Evolutionary conservation across 2,329 filamentous ascomycete species (phyloP).

Genomic region (Aspergillus nomiae): DNA sequence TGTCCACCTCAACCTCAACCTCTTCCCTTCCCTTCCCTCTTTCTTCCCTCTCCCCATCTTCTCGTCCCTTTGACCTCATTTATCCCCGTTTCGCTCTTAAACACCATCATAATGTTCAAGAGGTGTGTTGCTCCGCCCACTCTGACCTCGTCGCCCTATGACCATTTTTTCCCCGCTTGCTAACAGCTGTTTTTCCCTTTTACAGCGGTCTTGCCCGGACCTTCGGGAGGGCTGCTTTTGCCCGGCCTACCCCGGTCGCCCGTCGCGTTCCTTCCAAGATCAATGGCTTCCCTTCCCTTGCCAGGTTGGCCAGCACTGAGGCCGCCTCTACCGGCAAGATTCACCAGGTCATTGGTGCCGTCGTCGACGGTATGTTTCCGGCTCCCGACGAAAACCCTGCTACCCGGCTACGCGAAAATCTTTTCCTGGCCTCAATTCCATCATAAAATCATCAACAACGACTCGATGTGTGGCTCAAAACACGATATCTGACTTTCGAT

Average conservation of each 20-base stretch:
- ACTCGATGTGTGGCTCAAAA: conserved; percentile 26
- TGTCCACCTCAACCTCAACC: conserved; percentile 31
- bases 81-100: conserved; percentile 44
- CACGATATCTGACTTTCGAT: conserved; percentile 33
- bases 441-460: conserved; percentile 35
- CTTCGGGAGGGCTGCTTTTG: conserved; percentile 62
- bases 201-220: conserved; percentile 66
- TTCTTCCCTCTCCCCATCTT: conserved; percentile 35
- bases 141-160: conserved; percentile 16
- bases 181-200: conserved; percentile 16
- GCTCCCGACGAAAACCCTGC: conserved; percentile 19
- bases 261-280: conserved; percentile 60
- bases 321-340: conserved; percentile 63
- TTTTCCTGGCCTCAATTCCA: conserved; percentile 42
- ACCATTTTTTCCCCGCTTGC: conserved; percentile 12
- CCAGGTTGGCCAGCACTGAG: conserved; percentile 65
- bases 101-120: conserved; percentile 62
- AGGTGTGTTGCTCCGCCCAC: conserved; percentile 50
- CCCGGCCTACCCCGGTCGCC: conserved; percentile 57
- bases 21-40: conserved; percentile 33
- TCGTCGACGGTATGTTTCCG: conserved; percentile 82
- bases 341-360: conserved; percentile 93
- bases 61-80: conserved; percentile 37
- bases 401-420: conserved; percentile 42
- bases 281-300: conserved; percentile 60